Evolutionary conservation across 805 yeast genomes (phyloP), one percentile per base, ranked within the genome.

Genomic region (Pichia occidentalis): DNA sequence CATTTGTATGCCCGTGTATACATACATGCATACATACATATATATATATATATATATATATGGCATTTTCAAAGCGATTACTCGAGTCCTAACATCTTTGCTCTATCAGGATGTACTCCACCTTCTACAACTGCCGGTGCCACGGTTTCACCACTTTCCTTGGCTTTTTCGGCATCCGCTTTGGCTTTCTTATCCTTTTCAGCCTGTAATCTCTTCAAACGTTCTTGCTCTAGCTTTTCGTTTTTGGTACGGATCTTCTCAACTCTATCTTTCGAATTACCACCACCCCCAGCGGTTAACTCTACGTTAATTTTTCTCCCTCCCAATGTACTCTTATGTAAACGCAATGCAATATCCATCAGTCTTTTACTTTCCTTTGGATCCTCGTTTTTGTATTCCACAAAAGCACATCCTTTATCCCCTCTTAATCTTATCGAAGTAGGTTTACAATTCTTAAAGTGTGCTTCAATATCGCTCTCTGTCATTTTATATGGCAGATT

Each of bases 221-320:
- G 71, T 54, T 88, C 95, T 20, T 69, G 80, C 30, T 71, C 71
- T 50, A 88, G 63, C 52, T 79, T 80, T 31, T 74, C 80, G 57
- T 90, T 90, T 68, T 90, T 90, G 34, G 71, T 73, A 53, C 76
- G 75, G 50, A 92, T 70, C 61, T 92, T 92, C 39, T 73, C 70
- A 32, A 75, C 50, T 53, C 94, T 65, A 29, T 65, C 69, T 42
- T 71, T 64, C 8, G 94, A 78, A 57, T 90, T 90, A 40, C 97
- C 97, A 33, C 98, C 98, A 29, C 98, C 98, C 40, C 98, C 98
- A 35, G 86, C 98, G 2, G 97, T 92, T 51, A 92, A 70, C 59
- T 92, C 98, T 24, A 92, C 97, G 54, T 92, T 92, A 53, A 92
- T 88, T 57, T 80, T 85, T 49, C 96, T 71, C 30, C 72, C 70